Evolutionary conservation across 2,329 filamentous ascomycete genomes (phyloP).

Genomic region (Diaporthe helianthi): DNA sequence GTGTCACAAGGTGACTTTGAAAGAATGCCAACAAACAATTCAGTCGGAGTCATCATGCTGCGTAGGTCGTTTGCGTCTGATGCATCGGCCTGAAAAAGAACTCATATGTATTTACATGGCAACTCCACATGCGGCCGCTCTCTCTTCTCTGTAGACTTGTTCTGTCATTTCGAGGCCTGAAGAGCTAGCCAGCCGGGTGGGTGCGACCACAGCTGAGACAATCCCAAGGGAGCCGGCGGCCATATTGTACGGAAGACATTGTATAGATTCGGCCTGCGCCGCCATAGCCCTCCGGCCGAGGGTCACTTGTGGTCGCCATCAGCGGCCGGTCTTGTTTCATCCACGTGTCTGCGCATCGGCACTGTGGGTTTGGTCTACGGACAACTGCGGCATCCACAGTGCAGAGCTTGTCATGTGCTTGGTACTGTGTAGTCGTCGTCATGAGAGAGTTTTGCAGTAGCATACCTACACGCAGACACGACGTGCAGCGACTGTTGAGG

Average conservation of each 20-base stretch:
- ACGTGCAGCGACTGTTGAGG: background rate
- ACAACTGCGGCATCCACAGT: background rate
- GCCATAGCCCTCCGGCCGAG: background rate
- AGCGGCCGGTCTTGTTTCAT: constrained; percentile 22
- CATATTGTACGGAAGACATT: background rate
- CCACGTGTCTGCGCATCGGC: background rate
- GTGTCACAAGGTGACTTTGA: background rate
- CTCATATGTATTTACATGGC: background rate
- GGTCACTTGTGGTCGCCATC: background rate
- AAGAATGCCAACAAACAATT: background rate
- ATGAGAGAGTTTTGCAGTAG: background rate
- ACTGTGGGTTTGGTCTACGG: background rate
- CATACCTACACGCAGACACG: background rate
- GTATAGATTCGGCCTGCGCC: background rate
- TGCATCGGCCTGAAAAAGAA: background rate
- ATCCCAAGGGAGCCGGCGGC: background rate
- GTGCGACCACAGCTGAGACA: constrained; percentile 7
- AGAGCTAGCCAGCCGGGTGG: background rate
- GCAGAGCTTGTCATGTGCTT: background rate
- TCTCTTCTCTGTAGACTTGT: background rate
- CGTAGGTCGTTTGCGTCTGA: background rate
- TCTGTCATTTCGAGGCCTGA: background rate
- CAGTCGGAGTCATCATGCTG: background rate
- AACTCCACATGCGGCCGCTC: background rate
- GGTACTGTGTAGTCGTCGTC: background rate